Base-by-base conservation (phyloP, 2,329 filamentous ascomycete genomes). In the Boeremia exigua region DNA sequence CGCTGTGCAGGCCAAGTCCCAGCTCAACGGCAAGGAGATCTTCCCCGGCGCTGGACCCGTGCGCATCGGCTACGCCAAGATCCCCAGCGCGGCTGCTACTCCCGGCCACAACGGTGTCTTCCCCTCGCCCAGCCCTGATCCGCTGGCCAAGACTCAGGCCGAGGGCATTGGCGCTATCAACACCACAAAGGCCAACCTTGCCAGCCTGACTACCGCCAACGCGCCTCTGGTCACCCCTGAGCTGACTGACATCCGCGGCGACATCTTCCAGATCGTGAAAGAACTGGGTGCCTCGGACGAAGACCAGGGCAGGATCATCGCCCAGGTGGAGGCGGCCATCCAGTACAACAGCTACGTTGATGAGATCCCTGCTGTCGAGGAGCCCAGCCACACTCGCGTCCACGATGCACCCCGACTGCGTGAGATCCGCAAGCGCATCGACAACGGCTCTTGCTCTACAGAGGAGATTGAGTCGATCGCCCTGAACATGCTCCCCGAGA, bases 21-120 rank as follows among this genome's bases (percentile, higher is more conserved):
- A 88, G 71, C 88, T 96, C 77, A 98, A 98, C 69, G 92, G 92
- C 68, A 97, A 96, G 77, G 95, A 99, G 75, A 97, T 99, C 58
- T 99, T 99, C 80, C 95, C 95, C 8, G 95, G 95, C 51, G 93
- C 93, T 54, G 95, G 95, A 1, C 92, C 94, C 14, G 91, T 98
- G 54, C 86, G 94, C 48, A 98, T 99, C 74, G 96, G 96, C 69
- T 99, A 96, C 77, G 95, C 95, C 32, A 99, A 99, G 79, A 94
- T 95, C 25, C 92, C 92, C 17, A 96, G 92, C 45, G 88, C 91
- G 40, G 92, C 92, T 48, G 83, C 91, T 61, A 97, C 95, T 0
- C 94, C 95, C 48, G 92, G 92, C 15, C 88, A 91, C 51, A 93
- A 94, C 69, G 92, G 92, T 29, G 84, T 87, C n/a, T 93, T 92